Evolutionary conservation across 305 asterid genomes (phyloP).

Genomic region (Fraxinus baroniana): DNA sequence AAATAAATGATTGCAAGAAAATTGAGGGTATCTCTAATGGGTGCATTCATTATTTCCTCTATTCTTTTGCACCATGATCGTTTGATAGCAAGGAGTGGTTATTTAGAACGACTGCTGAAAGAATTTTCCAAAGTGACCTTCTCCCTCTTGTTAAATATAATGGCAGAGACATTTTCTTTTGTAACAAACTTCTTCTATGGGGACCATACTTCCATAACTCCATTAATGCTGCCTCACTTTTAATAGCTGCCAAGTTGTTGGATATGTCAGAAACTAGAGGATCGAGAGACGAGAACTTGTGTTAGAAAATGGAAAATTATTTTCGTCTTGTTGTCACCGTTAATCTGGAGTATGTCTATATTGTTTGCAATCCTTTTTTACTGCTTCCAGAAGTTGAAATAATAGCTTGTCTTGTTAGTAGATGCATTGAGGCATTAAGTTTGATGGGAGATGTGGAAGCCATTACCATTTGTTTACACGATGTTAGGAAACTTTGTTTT

Average conservation of each 20-base stretch:
- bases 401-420: conserved; percentile 30
- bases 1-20: no score
- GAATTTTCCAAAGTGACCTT: conserved; percentile 58
- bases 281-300: conserved; percentile 38
- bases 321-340: conserved; percentile 48
- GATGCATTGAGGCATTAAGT: conserved; percentile 42
- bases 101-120: conserved; percentile 50
- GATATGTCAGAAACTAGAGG: conserved; percentile 50
- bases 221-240: conserved; percentile 72
- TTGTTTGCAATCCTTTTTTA: conserved; percentile 36
- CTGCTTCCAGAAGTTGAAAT: conserved; percentile 42
- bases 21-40: no score
- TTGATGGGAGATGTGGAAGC: conserved; percentile 25
- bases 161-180: conserved; percentile 60
- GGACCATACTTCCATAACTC: conserved; percentile 51
- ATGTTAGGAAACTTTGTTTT: conserved; percentile 21
- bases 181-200: conserved; percentile 73
- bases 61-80: conserved; percentile 40
- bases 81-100: conserved; percentile 51
- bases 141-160: conserved; percentile 74
- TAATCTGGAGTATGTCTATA: conserved; percentile 30
- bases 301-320: conserved; percentile 60
- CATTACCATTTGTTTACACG: conserved; percentile 22
- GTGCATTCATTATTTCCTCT: neutral
- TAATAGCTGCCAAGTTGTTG: conserved; percentile 66